phyloP scores from a whole-genome alignment of 1,139 yeast genomes.

The Protomyces arabidopsidicola region DNA sequence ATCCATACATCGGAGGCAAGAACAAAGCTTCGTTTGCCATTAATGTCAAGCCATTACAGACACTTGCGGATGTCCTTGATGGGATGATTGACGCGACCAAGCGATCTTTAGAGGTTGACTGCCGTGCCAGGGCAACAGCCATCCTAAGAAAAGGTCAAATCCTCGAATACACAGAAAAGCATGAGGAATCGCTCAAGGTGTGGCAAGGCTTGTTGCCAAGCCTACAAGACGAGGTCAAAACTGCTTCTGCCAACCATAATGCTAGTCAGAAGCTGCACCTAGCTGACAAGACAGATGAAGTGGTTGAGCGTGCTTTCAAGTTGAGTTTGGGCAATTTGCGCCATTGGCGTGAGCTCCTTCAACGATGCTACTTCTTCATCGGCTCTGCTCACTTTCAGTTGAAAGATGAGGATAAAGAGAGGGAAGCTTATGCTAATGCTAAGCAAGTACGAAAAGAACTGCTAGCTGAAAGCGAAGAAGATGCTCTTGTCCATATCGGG shows the following conservation, averaged over 20 bases:
- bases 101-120: slow-evolving; percentile 49
- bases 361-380: slow-evolving; percentile 68
- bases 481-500: slow-evolving; percentile 36
- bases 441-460: slow-evolving; percentile 52
- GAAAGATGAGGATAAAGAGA: slow-evolving; percentile 43
- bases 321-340: slow-evolving; percentile 27
- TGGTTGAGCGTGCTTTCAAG: slow-evolving; percentile 16
- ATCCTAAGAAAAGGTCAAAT: slow-evolving; percentile 59
- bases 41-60: slow-evolving; percentile 37
- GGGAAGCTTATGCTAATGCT: slow-evolving; percentile 52
- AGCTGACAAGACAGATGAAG: slow-evolving; percentile 27
- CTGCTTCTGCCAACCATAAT: slow-evolving; percentile 33
- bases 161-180: slow-evolving; percentile 51
- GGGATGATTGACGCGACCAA: slow-evolving; percentile 57
- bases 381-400: slow-evolving; percentile 76
- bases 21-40: slow-evolving; percentile 39
- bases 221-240: slow-evolving; percentile 32
- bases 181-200: slow-evolving; percentile 48
- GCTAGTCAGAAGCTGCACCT: slow-evolving; percentile 32
- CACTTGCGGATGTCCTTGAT: slow-evolving; percentile 62
- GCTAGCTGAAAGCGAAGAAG: slow-evolving; percentile 31
- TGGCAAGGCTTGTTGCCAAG: slow-evolving; percentile 46
- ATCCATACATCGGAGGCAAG: slow-evolving; percentile 62
- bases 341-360: slow-evolving; percentile 57
- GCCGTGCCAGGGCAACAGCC: slow-evolving; percentile 48